Percentiles rank a stretch among this genome's conserved stretches.
Conservation (phyloP, 2,329 filamentous ascomycete species). For the Arachnopeziza araneosa region DNA sequence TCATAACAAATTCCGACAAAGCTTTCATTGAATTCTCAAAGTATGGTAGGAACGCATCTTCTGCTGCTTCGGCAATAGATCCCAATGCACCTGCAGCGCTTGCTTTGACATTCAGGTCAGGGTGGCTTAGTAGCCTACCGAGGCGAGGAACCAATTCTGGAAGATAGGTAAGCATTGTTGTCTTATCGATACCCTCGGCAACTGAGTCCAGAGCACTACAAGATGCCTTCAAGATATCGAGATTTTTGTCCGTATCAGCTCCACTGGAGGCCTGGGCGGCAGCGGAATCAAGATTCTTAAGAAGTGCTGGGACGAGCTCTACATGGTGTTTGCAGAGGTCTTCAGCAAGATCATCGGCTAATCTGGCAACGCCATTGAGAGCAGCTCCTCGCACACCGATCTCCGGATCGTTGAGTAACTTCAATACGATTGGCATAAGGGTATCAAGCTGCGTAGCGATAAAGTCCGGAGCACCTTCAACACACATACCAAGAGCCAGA, state of each 20-base stretch:
- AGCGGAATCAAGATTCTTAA: conserved; percentile 84
- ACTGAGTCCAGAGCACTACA: conserved; percentile 89
- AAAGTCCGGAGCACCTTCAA: conserved; percentile 96
- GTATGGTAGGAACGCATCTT: conserved; percentile 81
- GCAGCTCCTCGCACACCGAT: conserved; percentile 80
- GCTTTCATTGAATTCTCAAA: conserved; percentile 86
- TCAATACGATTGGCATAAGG: conserved; percentile 79
- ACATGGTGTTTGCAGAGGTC: conserved; percentile 84
- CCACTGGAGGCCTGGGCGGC: conserved; percentile 59
- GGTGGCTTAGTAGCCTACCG: conserved; percentile 75
- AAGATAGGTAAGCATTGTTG: conserved; percentile 77
- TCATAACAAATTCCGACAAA: conserved; percentile 75
- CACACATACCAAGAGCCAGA: conserved; percentile 84
- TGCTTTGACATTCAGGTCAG: conserved; percentile 84
- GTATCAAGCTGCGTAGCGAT: conserved; percentile 86
- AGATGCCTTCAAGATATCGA: conserved; percentile 82
- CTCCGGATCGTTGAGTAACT: conserved; percentile 78
- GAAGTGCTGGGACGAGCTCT: conserved; percentile 73
- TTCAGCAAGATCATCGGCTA: conserved; percentile 90
- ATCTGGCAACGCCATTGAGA: conserved; percentile 77
- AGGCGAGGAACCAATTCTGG: conserved; percentile 78
- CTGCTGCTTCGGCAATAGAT: conserved; percentile 81
- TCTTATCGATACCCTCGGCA: conserved; percentile 76
- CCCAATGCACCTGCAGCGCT: conserved; percentile 85
- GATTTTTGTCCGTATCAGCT: conserved; percentile 64